Evolutionary conservation across 1,139 yeast species (phyloP), one percentile per base, ranked within the genome.

Genomic region (Sugiyamaella paludigena): DNA sequence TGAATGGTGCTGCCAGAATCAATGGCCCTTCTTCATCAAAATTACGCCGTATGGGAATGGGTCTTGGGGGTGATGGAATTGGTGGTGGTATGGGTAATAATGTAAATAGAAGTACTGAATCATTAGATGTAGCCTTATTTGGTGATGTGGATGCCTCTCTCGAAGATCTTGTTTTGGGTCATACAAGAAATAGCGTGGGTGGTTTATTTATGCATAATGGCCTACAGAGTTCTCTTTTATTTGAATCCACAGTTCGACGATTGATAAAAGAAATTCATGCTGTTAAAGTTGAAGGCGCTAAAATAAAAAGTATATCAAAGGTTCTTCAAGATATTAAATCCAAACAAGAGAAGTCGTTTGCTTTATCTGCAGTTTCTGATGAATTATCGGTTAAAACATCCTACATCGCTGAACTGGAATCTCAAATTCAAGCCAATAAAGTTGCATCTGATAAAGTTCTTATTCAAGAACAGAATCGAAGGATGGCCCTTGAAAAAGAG

Each of bases 81-180:
- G 19, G 36, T 26, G 38, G 38, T 12, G 16, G 12, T 35, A 16
- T 12, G n/a, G n/a, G 5, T 13, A 6, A 5, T 16, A 16, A 13
- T 15, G 16, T 16, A 30, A 30, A 16, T 19, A 40, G 36, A 32
- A 47, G 15, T 36, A 36, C 43, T 7, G 41, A 34, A 12, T 61
- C 83, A 1, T 78, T 86, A 58, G 95, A 85, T 61, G 81, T 81
- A 19, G 85, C 94, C 1, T 75, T 88, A 60, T 88, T 87, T 68
- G 91, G 95, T 36, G 95, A 86, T 61, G 78, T 84, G 28, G 77
- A 78, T 57, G 78, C 84, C 7, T 68, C 78, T 37, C 61, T 84
- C 35, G 91, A 84, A 57, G 86, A 82, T 50, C 71, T 75, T 41
- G 70, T 84, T 8, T 65, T 82, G 48, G 84, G 84, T 2, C 71